phyloP scores from a whole-genome alignment of 208 protist species.

The Trypanosoma rangeli region DNA sequence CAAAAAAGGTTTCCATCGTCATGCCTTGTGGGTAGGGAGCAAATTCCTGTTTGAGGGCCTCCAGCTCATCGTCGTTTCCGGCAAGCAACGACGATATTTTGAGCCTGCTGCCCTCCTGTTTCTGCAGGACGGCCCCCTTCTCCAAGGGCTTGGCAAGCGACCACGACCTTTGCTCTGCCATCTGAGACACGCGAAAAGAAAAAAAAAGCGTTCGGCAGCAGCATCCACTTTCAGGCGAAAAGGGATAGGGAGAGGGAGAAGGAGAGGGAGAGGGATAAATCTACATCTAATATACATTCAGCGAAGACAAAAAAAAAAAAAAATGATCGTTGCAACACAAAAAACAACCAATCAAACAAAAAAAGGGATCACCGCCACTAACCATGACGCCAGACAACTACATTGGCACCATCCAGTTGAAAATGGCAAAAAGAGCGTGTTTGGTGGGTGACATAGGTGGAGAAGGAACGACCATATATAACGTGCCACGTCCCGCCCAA shows the following conservation, averaged over 20 bases:
- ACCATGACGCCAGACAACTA: slow-evolving; percentile 83
- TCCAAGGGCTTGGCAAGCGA: background rate
- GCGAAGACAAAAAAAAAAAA: slow-evolving; percentile 9
- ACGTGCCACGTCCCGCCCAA: slow-evolving; percentile 84
- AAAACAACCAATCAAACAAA: no score
- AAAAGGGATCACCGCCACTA: slow-evolving; percentile 28
- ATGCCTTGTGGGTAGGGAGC: slow-evolving; percentile 23
- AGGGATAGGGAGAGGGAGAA: no score
- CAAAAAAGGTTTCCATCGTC: slow-evolving; percentile 18
- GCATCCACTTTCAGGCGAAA: no score
- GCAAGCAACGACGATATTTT: slow-evolving; percentile 21
- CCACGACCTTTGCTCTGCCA: background rate
- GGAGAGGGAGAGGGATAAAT: background rate
- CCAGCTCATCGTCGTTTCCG: background rate
- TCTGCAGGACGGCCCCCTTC: background rate
- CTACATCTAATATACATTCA: background rate
- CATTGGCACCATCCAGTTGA: slow-evolving; percentile 73
- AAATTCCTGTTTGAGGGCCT: slow-evolving; percentile 19
- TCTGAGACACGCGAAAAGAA: background rate
- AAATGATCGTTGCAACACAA: no score
- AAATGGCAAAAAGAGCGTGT: slow-evolving; percentile 73
- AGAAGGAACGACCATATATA: slow-evolving; percentile 80
- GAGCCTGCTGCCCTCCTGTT: background rate
- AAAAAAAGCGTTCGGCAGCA: slow-evolving; percentile 11
- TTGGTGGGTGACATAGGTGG: slow-evolving; percentile 81